A percentile compares a stretch with the other conserved stretches of the same genome.
phyloP scores from a whole-genome alignment of 1,139 yeast species.

The Lodderomyces elongisporus region DNA sequence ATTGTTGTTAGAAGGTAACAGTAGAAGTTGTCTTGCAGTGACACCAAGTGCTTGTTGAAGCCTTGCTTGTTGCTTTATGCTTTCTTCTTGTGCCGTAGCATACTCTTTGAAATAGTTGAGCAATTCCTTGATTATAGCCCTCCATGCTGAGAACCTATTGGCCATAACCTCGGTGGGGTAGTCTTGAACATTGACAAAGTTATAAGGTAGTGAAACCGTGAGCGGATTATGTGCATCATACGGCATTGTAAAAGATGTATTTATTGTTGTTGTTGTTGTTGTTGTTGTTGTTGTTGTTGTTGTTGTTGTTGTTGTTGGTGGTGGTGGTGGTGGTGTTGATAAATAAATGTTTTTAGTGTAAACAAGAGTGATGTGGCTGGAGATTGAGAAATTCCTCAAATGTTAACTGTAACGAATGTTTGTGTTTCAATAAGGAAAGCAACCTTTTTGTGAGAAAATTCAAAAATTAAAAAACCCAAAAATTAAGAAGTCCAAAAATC shows the following conservation, averaged over 20 bases:
- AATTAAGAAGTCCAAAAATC: no score
- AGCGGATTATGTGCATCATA: slow-evolving; percentile 27
- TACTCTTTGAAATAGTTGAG: slow-evolving; percentile 73
- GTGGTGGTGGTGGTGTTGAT: background rate
- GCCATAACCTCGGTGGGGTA: slow-evolving; percentile 86
- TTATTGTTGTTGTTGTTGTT: background rate
- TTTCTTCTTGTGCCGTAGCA: slow-evolving; percentile 82
- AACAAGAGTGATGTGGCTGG: no score
- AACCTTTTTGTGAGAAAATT: no score
- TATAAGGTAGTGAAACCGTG: slow-evolving; percentile 36
- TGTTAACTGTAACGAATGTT: no score
- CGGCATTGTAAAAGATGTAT: slow-evolving; percentile 9
- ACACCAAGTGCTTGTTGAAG: slow-evolving; percentile 70
- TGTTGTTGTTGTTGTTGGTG: no score
- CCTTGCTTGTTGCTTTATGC: slow-evolving; percentile 75
- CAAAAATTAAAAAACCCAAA: no score
- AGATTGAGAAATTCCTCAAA: no score
- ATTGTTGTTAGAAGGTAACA: background rate
- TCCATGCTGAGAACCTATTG: slow-evolving; percentile 80
- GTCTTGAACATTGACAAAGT: slow-evolving; percentile 26
- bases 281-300: background rate
- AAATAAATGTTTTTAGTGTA: no score
- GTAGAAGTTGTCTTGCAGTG: slow-evolving; percentile 15
- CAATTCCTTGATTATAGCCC: slow-evolving; percentile 69
- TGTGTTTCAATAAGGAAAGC: no score